Base-by-base conservation (phyloP, 208 protist species). In the Acanthamoeba comandoni region DNA sequence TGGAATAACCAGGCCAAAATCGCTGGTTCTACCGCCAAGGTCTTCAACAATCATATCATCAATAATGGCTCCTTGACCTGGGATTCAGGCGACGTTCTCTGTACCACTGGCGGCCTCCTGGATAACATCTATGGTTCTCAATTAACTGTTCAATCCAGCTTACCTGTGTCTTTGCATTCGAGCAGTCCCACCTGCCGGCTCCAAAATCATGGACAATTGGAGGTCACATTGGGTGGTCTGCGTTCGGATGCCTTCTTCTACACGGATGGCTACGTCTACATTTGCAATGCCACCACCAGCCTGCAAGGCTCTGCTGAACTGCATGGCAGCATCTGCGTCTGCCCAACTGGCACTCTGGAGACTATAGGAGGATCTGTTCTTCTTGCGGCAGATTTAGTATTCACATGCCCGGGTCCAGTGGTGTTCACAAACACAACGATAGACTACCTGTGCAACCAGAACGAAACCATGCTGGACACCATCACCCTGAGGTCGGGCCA, bases 251-350 rank as follows among this genome's bases (percentile, higher is more conserved):
- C 53, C 9, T 87, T 62, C 57, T 24, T 87, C 55, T n/a, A 15
- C 77, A 87, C 62, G 35, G 52, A 53, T 19, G 77, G 77, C 77
- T 87, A 87, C 77, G 69, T 87, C 77, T 87, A 87, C 57, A 60
- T 87, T 53, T 87, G 77, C 57, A 19, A 87, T 60, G 77, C 77
- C 26, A 53, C 62, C 57, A 26, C 69, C 35, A 29, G 69, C 55
- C 52, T 87, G 9, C 51, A 70, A 19, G 35, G 52, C 24, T 87
- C 77, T 53, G 77, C 29, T 49, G 24, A 19, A 17, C 57, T 87
- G 19, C 51, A 64, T 43, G 77, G 77, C 51, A 19, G 17, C 55
- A 64, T 87, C 19, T 87, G 53, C 77, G 52, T 87, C 55, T 87
- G 77, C 57, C 57, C 77, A 31, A 43, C 22, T 12, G 57, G 24